A percentile compares a stretch with the other conserved stretches of the same genome.
phyloP scores from a whole-genome alignment of 2,329 filamentous ascomycete genomes.

The Blastomyces parvus region DNA sequence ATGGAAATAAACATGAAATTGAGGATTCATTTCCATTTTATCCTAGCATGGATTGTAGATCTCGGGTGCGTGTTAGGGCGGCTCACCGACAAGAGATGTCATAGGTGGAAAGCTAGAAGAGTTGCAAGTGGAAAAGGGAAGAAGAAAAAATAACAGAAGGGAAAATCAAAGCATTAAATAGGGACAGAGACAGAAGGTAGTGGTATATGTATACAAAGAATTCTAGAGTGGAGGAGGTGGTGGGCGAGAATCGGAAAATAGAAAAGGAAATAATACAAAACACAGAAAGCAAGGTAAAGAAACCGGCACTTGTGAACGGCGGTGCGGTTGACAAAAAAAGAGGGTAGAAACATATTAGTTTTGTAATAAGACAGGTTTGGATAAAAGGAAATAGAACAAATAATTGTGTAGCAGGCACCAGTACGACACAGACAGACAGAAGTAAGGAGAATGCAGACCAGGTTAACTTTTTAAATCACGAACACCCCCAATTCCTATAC shows the following conservation, averaged over 20 bases:
- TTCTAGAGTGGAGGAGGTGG: background rate
- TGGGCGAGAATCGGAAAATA: background rate
- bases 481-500: background rate
- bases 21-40: background rate
- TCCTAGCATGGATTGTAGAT: background rate
- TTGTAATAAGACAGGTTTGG: background rate
- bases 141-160: background rate
- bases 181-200: background rate
- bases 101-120: background rate
- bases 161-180: background rate
- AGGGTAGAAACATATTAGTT: background rate
- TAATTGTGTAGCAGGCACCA: background rate
- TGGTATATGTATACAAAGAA: background rate
- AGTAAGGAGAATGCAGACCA: background rate
- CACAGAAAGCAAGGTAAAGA: background rate
- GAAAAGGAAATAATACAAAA: background rate
- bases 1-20: background rate
- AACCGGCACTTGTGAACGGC: background rate
- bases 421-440: background rate
- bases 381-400: background rate
- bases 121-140: background rate
- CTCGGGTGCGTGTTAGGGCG: background rate
- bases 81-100: background rate
- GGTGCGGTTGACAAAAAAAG: background rate
- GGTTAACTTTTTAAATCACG: conserved; percentile 1